These are phyloP conservation scores for Amanita jacksonii DNA, from an alignment of 768 basidiomycete genomes.

Conservation along the genomic window DNA sequence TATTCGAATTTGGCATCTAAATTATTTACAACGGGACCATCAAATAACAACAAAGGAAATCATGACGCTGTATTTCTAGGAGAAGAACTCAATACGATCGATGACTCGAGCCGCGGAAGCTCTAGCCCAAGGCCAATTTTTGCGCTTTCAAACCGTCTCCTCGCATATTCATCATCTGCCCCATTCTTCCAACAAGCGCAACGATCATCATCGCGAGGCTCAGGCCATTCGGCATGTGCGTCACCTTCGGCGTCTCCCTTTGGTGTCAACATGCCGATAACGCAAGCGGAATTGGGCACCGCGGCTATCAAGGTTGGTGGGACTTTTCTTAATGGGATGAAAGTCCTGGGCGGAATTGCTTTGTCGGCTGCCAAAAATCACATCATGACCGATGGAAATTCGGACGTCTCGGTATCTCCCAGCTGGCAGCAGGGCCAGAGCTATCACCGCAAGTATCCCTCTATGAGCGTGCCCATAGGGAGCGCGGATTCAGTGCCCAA, in stretches of 20 bases:
- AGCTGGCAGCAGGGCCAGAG: not conserved
- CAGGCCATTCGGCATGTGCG: constrained; percentile 2
- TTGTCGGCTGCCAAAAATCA: constrained; percentile 37
- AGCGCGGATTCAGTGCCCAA: not conserved
- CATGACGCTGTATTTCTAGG: constrained; percentile 8
- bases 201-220: constrained; percentile 2
- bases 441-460: constrained; percentile 2
- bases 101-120: constrained; percentile 1
- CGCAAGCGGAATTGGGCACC: constrained; percentile 25
- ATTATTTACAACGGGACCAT: constrained; percentile 10
- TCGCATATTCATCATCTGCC: constrained; percentile 40
- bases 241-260: constrained; percentile 7
- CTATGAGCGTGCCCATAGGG: constrained; percentile 15
- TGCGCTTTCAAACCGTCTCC: constrained; percentile 50
- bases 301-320: constrained; percentile 53
- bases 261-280: constrained; percentile 6
- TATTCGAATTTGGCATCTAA: constrained; percentile 12
- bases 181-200: constrained; percentile 6
- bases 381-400: constrained; percentile 14
- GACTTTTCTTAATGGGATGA: constrained; percentile 54
- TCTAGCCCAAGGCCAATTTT: constrained; percentile 39
- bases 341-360: constrained; percentile 53
- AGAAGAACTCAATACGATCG: not conserved
- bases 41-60: constrained; percentile 17
- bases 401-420: not conserved